Conservation (phyloP, 129 eudicot genomes). For the Centrapalus pauciflorus region DNA sequence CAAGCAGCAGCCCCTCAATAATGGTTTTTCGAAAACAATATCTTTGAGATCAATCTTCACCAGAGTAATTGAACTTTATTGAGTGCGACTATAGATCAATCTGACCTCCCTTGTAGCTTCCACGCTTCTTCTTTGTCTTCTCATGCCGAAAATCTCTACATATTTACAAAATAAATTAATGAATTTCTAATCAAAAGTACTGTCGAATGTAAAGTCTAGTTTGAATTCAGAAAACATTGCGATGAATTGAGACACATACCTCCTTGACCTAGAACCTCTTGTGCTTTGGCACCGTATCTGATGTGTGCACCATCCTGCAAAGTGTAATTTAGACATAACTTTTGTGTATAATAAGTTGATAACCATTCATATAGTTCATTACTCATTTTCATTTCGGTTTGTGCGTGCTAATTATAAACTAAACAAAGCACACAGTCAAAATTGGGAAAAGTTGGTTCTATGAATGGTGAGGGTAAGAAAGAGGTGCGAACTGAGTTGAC, state of each 20-base stretch:
- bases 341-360: no score
- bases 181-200: neutral
- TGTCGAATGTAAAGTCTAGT: neutral
- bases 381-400: neutral
- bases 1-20: neutral
- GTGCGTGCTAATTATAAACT: neutral
- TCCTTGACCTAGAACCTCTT: conserved; percentile 90
- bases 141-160: conserved; percentile 89
- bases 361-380: neutral
- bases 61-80: conserved; percentile 63
- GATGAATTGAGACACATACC: conserved; percentile 36
- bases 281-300: conserved; percentile 96
- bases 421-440: neutral
- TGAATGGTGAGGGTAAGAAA: neutral
- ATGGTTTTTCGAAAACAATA: neutral
- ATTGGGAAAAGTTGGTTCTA: neutral
- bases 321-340: neutral
- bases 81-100: conserved; percentile 85
- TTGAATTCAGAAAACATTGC: no score
- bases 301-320: conserved; percentile 80
- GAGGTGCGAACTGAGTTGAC: no score
- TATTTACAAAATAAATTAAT: neutral
- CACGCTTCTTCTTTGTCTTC: conserved; percentile 95
- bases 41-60: conserved; percentile 36
- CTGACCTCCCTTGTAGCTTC: conserved; percentile 86